These are phyloP conservation scores for Trichoderma gracile DNA, from an alignment of 2,329 filamentous ascomycete genomes.

Conservation along the genomic window DNA sequence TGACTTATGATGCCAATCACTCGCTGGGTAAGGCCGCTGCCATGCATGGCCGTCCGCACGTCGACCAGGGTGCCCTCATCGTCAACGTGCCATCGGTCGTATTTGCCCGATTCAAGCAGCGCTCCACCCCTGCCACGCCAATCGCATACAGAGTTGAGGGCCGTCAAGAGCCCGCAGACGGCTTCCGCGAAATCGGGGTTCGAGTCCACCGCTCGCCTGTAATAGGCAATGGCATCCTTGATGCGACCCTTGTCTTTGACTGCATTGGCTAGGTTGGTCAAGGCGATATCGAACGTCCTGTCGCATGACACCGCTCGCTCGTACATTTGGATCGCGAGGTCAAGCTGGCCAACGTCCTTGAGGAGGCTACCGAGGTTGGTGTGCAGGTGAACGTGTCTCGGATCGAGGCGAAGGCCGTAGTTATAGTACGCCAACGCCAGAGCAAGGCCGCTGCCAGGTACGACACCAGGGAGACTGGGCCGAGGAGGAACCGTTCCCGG, in stretches of 20 bases:
- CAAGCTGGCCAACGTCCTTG: constrained; percentile 93
- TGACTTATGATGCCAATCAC: constrained; percentile 89
- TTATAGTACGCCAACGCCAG: constrained; percentile 93
- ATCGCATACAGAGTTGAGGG: constrained; percentile 92
- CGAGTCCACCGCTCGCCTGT: constrained; percentile 83
- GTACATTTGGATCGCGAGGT: constrained; percentile 94
- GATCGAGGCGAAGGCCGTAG: constrained; percentile 84
- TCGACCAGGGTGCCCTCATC: constrained; percentile 80
- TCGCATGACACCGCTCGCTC: constrained; percentile 91
- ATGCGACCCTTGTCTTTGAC: constrained; percentile 96
- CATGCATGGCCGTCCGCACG: constrained; percentile 58
- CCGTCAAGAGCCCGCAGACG: constrained; percentile 91
- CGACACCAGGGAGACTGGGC: constrained; percentile 70
- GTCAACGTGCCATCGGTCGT: constrained; percentile 93
- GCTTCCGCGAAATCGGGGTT: constrained; percentile 97
- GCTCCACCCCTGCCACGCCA: constrained; percentile 91
- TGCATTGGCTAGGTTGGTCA: constrained; percentile 95
- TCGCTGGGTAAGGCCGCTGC: constrained; percentile 81
- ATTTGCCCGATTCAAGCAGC: constrained; percentile 67
- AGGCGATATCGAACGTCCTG: constrained; percentile 90
- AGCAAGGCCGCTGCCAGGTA: constrained; percentile 81
- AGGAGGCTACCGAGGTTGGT: constrained; percentile 93
- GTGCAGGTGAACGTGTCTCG: constrained; percentile 90
- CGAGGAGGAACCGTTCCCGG: constrained; percentile 29
- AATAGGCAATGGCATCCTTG: constrained; percentile 88